Evolutionary conservation across 2,329 filamentous ascomycete species (phyloP), one percentile per base, ranked within the genome.

Genomic region (Clonostachys sp.): DNA sequence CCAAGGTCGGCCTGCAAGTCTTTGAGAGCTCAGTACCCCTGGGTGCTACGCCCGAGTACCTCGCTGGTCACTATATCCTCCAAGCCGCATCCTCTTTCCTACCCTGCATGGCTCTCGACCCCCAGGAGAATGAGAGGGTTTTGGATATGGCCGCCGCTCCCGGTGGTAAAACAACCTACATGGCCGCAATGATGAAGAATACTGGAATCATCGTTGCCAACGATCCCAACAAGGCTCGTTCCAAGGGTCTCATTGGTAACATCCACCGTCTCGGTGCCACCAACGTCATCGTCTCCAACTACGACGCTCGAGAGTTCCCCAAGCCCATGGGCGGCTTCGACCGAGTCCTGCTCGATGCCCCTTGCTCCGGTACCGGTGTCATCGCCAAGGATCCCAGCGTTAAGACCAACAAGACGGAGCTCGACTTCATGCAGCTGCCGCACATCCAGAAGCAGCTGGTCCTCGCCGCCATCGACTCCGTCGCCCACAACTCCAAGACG

Each of bases 401-500:
- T 57, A 99, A 99, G 79, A 97, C 92, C 20, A 97, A 96, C 76
- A 97, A 97, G 77, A 95, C 89, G 12, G 90, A 95, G 64, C 86
- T 86, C 55, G 94, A 99, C 67, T 99, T 99, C 74, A 81, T 96
- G 67, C 83, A 87, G 61, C 81, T 99, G 45, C 91, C 94, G 0
- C 94, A 99, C 68, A 81, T 90, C 50, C 94, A 99, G 69, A 96
- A 96, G 68, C 91, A 97, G 70, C 79, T 99, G 48, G 74, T 99
- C 12, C 81, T 99, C 30, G 83, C 91, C 8, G 94, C 94, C 44
- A 96, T 99, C 53, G 94, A 99, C 72, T 95, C 89, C 0, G 89
- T 95, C 14, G 91, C 96, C 65, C 91, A 96, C 63, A 74, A 83
- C 45, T 91, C 86, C 67, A 95, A 95, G 69, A 95, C 91, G 0